Evolutionary conservation across 2,329 filamentous ascomycete species (phyloP).

Genomic region (Pseudovirgaria hyperparasitica): DNA sequence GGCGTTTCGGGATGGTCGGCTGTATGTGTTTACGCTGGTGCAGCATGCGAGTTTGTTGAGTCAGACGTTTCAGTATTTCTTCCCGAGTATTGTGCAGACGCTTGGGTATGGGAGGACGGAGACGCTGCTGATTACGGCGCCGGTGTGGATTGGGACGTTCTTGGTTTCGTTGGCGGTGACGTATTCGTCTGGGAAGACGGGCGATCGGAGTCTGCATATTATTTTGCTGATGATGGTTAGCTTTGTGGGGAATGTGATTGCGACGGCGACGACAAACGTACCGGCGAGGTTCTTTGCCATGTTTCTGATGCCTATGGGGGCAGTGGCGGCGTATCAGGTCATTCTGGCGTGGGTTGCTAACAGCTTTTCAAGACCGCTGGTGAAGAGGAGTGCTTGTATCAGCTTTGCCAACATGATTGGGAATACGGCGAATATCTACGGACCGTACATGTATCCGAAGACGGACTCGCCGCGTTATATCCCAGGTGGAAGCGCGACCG

Average conservation of each 20-base stretch:
- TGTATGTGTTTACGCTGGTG: constrained; percentile 42
- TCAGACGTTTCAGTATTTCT: constrained; percentile 47
- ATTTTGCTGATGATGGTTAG: constrained; percentile 39
- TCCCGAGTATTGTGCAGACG: constrained; percentile 50
- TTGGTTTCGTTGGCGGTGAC: constrained; percentile 42
- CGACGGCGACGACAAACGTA: constrained; percentile 36
- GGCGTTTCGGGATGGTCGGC: constrained; percentile 35
- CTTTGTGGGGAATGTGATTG: constrained; percentile 42
- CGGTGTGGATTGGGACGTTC: constrained; percentile 46
- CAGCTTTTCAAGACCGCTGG: constrained; percentile 19
- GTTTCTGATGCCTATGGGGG: constrained; percentile 40
- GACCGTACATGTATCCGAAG: constrained; percentile 10
- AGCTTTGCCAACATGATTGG: constrained; percentile 20
- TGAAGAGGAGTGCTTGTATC: constrained; percentile 19
- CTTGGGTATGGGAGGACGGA: constrained; percentile 43
- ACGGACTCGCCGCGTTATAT: constrained; percentile 5
- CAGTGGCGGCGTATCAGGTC: constrained; percentile 15
- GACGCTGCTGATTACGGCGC: constrained; percentile 45
- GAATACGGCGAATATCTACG: constrained; percentile 23
- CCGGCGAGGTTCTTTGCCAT: constrained; percentile 48
- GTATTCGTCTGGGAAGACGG: constrained; percentile 39
- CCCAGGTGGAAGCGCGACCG: constrained; percentile 6
- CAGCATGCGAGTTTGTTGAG: too few species aligned
- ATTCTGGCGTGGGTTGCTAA: constrained; percentile 21
- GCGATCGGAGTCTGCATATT: constrained; percentile 46